phyloP scores from a whole-genome alignment of 2,329 filamentous ascomycete species.

The Cladosporium sp. region DNA sequence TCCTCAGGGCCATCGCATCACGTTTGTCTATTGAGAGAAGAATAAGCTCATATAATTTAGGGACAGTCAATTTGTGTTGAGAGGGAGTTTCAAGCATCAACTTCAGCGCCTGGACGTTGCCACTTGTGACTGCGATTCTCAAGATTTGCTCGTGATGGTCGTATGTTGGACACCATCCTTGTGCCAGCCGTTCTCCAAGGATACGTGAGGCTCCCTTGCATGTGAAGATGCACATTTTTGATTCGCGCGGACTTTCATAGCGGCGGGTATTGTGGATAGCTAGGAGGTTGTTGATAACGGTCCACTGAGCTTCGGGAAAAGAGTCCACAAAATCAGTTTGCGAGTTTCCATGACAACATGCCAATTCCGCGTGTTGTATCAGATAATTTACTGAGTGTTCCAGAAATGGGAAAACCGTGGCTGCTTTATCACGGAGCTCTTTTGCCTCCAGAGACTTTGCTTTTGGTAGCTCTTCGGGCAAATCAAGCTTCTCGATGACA shows the following conservation, averaged over 20 bases:
- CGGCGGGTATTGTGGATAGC: background rate
- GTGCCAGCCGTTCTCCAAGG: background rate
- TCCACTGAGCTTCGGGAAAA: background rate
- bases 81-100: too few relatives aligned
- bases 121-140: background rate
- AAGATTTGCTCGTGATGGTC: too few relatives aligned
- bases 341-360: background rate
- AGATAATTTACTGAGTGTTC: background rate
- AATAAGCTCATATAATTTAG: too few relatives aligned
- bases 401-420: background rate
- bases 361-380: background rate
- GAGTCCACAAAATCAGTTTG: background rate
- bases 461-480: background rate
- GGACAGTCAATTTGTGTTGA: too few relatives aligned
- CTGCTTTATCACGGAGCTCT: background rate
- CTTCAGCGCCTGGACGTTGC: too few relatives aligned
- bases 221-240: background rate
- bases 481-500: background rate
- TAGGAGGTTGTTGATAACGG: background rate
- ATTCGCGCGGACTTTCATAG: background rate
- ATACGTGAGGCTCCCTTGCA: background rate
- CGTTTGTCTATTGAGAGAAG: too few relatives aligned
- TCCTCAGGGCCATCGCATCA: too few relatives aligned
- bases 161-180: background rate
- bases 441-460: background rate